Base-by-base conservation (phyloP, 805 yeast species). In the Metschnikowia cubensis region DNA sequence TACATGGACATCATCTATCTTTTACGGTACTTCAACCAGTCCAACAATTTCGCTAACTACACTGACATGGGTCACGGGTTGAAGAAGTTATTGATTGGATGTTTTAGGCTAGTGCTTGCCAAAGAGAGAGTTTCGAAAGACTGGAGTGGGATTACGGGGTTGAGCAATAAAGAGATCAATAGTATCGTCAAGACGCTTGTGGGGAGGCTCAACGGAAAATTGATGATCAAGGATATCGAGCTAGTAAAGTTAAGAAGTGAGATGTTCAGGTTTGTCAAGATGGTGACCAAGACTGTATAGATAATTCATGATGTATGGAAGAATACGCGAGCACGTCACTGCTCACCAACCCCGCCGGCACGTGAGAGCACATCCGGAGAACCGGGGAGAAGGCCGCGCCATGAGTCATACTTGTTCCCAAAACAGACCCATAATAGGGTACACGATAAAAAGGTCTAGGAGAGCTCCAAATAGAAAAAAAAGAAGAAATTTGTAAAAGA, bases 1-100 rank as follows among this genome's bases (percentile, higher is more conserved):
- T 74, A 74, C 56, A 74, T 74, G 77, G 77, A 74, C 55, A 71
- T 74, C 40, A 68, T 74, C 45, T 74, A 74, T 58, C 65, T 74
- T 49, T 67, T 74, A 51, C 60, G 78, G 48, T 74, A 74, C 54
- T 66, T 74, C 50, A 74, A 74, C 52, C 78, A 74, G 56, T 68
- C 75, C 29, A 74, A 74, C 53, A 74, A 74, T 52, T 70, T 65
- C 51, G 76, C 74, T 32, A 71, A 69, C 55, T 71, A 69, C 57
- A 71, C 65, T 41, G 75, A 69, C 32, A 73, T 73, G 78, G 76
- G 71, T 33, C 73, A 68, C 57, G 69, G 68, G 21, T 61, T 73
- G 45, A 68, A 65, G 54, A 70, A 72, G 52, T 67, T 73, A 53
- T 67, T 74, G 38, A 59, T 73, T 36, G 78, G 75, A 4, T 73